Percentiles rank a stretch among this genome's conserved stretches.
phyloP scores from a whole-genome alignment of 2,329 filamentous ascomycete genomes.

The Bipolaris cookei region DNA sequence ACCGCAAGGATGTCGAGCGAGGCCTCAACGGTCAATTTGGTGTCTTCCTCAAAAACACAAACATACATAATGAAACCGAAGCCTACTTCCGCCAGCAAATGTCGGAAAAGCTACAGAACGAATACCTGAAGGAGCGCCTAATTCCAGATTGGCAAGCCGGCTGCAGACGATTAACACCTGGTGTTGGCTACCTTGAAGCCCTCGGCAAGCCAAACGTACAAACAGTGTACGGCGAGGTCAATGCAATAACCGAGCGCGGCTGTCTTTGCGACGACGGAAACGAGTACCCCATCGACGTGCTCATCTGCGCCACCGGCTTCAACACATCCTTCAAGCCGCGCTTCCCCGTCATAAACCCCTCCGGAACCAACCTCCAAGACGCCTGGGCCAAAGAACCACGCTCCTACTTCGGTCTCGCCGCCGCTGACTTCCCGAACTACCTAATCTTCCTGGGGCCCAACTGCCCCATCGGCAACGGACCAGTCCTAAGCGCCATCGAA shows the following conservation, averaged over 20 bases:
- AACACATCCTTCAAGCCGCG: slow-evolving; percentile 52
- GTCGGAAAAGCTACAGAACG: slow-evolving; percentile 51
- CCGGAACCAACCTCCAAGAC: slow-evolving; percentile 52
- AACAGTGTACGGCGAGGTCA: slow-evolving; percentile 51
- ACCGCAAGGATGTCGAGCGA: slow-evolving; percentile 55
- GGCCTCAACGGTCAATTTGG: slow-evolving; percentile 57
- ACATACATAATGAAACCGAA: slow-evolving; percentile 51
- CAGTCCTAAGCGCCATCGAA: slow-evolving; percentile 54
- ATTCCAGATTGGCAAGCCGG: slow-evolving; percentile 46
- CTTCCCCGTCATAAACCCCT: slow-evolving; percentile 53
- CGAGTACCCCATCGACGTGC: slow-evolving; percentile 45
- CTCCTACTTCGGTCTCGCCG: slow-evolving; percentile 56
- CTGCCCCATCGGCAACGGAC: slow-evolving; percentile 52
- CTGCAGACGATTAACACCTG: slow-evolving; percentile 55
- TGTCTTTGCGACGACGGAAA: slow-evolving; percentile 49
- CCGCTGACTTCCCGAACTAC: slow-evolving; percentile 57
- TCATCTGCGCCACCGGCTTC: slow-evolving; percentile 49
- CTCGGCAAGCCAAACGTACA: slow-evolving; percentile 52
- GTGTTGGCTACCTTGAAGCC: slow-evolving; percentile 53
- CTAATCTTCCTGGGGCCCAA: slow-evolving; percentile 53
- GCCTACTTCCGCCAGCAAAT: slow-evolving; percentile 54
- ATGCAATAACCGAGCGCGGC: slow-evolving; percentile 41
- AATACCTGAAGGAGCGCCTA: slow-evolving; percentile 42
- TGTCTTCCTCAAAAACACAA: slow-evolving; percentile 54
- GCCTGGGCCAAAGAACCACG: slow-evolving; percentile 51